Evolutionary conservation across 306 rosid genomes (phyloP).

Genomic region (Cicer chorassanicum): DNA sequence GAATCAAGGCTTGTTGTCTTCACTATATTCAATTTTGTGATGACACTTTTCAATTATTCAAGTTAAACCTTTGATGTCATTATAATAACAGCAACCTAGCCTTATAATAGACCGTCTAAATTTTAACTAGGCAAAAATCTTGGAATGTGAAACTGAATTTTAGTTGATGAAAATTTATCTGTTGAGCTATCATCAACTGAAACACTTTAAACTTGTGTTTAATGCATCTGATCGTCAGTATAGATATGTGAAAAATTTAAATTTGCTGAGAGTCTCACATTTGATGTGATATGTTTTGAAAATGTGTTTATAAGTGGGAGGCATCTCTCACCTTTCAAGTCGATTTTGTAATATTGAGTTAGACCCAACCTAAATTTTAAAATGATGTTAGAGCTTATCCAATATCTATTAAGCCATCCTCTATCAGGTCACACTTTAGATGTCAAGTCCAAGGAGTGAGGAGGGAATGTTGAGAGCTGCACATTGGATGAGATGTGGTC

Average conservation of each 20-base stretch:
- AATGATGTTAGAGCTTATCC: too few species aligned
- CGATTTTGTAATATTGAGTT: too few species aligned
- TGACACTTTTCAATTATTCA: constrained; percentile 20
- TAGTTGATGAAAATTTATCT: neutral
- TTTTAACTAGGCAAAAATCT: constrained; percentile 24
- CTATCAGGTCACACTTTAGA: too few species aligned
- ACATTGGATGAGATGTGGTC: too few species aligned
- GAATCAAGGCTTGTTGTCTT: constrained; percentile 37
- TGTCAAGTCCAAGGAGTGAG: too few species aligned
- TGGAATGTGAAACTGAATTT: constrained; percentile 19
- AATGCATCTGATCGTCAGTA: neutral
- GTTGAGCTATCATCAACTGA: constrained; percentile 23
- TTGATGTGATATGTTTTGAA: too few species aligned
- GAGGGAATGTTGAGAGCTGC: too few species aligned
- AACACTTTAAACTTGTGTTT: constrained; percentile 14
- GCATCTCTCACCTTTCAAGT: too few species aligned
- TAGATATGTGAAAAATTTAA: constrained; percentile 1
- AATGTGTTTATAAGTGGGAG: too few species aligned
- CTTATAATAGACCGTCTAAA: constrained; percentile 4
- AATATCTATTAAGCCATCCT: too few species aligned
- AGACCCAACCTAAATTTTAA: too few species aligned
- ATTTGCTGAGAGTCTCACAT: too few species aligned
- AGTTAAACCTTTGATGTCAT: constrained; percentile 25
- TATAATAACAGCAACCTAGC: constrained; percentile 1
- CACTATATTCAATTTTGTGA: constrained; percentile 25